Evolutionary conservation across 768 basidiomycete genomes (phyloP), one percentile per base, ranked within the genome.

Genomic region (Solioccasus polychromus): DNA sequence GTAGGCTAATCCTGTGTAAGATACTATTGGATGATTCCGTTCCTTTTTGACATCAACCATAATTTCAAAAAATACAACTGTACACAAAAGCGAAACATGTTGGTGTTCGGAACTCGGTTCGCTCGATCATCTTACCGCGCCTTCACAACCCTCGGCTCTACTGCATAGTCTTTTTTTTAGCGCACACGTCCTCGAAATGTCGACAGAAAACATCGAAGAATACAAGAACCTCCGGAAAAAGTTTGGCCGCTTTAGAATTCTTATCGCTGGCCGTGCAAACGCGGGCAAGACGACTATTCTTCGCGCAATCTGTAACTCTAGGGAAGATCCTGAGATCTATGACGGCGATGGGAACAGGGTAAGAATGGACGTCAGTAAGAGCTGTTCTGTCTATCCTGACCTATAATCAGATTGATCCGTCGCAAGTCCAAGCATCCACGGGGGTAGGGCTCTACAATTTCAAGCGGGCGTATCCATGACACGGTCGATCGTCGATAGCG

Each of bases 281-380:
- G 38, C 48, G 11, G 44, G 38, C 20, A 49, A 47, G 34, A 50
- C 39, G 9, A 50, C 48, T n/a, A 25, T 41, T 14, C 44, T 50
- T 2, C 29, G 11, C 3, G 10, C 10, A 15, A 50, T 46, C 30
- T 50, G 44, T 12, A 24, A 50, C 39, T 10, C 48, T 1, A 46
- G 28, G 11, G 39, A 50, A 18, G 18, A 32, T 4, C 49, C 45
- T 31, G 40, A 50, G 31, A 39, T 47, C 39, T 42, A 29, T 8
- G 36, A 50, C 7, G 9, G 36, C 2, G 6, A 47, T 18, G 35
- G 49, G 17, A 50, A 42, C 34, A 30, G 31, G 23, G 48, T 35
- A 17, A 4, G 14, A 1, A 4, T 24, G 5, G 3, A 3, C 2
- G 10, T 17, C 15, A 3, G 4, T 24, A 2, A 3, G 1, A 28